Evolutionary conservation across 2,329 filamentous ascomycete genomes (phyloP).

Genomic region (Fusarium sp.): DNA sequence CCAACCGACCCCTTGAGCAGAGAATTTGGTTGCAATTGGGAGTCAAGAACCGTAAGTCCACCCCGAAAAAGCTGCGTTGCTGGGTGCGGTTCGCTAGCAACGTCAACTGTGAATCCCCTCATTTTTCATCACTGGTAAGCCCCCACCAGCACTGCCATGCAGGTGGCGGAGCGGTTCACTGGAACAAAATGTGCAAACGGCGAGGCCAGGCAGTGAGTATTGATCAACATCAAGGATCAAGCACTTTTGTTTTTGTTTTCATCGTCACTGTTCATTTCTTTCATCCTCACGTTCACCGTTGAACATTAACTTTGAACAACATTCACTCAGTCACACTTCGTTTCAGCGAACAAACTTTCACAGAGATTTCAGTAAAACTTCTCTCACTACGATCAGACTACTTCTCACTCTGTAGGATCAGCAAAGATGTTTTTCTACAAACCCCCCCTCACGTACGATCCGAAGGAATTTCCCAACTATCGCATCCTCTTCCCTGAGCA

Average conservation of each 20-base stretch:
- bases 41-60: not conserved
- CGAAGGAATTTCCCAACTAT: conserved; percentile 38
- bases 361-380: not conserved
- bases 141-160: conserved; percentile 18
- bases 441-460: conserved; percentile 28
- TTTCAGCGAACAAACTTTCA: not conserved
- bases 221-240: not conserved
- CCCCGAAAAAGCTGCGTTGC: not conserved
- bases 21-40: too few relatives aligned
- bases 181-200: not conserved
- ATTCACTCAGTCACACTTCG: not conserved
- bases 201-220: not conserved
- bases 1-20: not conserved
- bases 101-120: conserved; percentile 33
- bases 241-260: not conserved
- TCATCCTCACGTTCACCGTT: conserved; percentile 13
- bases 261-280: conserved; percentile 3
- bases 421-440: conserved; percentile 25
- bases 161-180: conserved; percentile 7
- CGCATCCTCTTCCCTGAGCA: conserved; percentile 20
- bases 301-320: conserved; percentile 7
- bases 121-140: conserved; percentile 19
- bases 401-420: not conserved
- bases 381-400: not conserved
- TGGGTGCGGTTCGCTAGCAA: not conserved